Conservation (phyloP, 2,329 filamentous ascomycete genomes). For the Penicillium oxalicum region DNA sequence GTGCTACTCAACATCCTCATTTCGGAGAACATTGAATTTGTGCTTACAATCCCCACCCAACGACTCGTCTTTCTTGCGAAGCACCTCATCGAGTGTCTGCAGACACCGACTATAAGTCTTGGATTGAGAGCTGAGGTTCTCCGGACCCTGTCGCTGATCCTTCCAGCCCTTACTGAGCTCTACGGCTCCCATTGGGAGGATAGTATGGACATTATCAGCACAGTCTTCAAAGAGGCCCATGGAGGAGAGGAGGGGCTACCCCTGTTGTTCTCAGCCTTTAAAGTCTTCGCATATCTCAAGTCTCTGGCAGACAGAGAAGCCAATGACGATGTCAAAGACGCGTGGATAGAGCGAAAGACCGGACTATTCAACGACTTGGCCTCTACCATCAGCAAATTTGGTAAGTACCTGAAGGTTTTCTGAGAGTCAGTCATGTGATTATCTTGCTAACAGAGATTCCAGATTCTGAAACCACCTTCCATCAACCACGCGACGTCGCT, state of each 20-base stretch:
- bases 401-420: conserved; percentile 22
- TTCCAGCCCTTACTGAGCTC: conserved; percentile 71
- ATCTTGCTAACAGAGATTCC: conserved; percentile 1
- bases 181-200: conserved; percentile 85
- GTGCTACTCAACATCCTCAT: conserved; percentile 52
- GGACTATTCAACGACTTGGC: conserved; percentile 53
- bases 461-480: conserved; percentile 47
- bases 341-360: conserved; percentile 56
- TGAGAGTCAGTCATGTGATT: not conserved
- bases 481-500: conserved; percentile 67
- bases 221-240: conserved; percentile 50
- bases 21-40: conserved; percentile 43
- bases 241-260: conserved; percentile 51
- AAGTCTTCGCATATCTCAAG: conserved; percentile 60
- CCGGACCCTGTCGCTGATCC: conserved; percentile 47
- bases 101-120: conserved; percentile 49
- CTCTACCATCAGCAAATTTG: conserved; percentile 36
- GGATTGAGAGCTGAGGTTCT: conserved; percentile 36
- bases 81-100: conserved; percentile 67
- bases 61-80: conserved; percentile 77
- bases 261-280: conserved; percentile 65
- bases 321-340: conserved; percentile 81
- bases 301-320: conserved; percentile 49
- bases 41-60: conserved; percentile 49
- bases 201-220: conserved; percentile 53